These are phyloP conservation scores for Linum tenue DNA, from an alignment of 345 rosid species.

Conservation along the genomic window DNA sequence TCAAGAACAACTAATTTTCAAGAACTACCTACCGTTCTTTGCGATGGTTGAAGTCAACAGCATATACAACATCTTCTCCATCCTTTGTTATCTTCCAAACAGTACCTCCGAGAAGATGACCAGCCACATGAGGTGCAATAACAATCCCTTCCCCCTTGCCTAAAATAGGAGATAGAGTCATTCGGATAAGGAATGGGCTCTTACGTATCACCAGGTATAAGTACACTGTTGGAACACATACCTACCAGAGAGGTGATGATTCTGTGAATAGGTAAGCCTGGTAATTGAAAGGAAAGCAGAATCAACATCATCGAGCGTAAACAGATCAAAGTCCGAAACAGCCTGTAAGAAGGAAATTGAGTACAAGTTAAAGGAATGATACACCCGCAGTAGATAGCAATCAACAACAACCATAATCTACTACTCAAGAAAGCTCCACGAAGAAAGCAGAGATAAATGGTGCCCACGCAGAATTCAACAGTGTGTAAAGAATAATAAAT, in stretches of 20 bases:
- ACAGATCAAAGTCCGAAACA: constrained; percentile 87
- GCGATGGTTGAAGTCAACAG: constrained; percentile 92
- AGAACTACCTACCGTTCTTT: constrained; percentile 61
- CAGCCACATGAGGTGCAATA: constrained; percentile 89
- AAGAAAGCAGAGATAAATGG: not conserved
- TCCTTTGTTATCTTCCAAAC: constrained; percentile 97
- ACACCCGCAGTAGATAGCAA: not conserved
- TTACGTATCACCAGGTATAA: not conserved
- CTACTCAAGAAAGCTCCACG: too few species aligned
- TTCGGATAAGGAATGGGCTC: not conserved
- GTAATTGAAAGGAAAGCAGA: constrained; percentile 77
- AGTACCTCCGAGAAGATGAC: constrained; percentile 92
- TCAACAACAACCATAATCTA: not conserved
- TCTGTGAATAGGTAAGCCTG: constrained; percentile 84
- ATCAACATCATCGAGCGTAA: constrained; percentile 87
- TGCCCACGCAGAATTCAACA: not conserved
- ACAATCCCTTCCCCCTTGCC: constrained; percentile 99
- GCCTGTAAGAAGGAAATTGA: constrained; percentile 42
- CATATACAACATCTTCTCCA: constrained; percentile 95
- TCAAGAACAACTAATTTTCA: constrained; percentile 9
- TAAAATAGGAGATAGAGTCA: constrained; percentile 12
- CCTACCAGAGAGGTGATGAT: constrained; percentile 74
- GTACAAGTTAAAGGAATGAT: not conserved
- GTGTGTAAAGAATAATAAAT: not conserved
- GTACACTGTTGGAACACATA: not conserved